Base-by-base conservation (phyloP, 2,329 filamentous ascomycete genomes). In the Hymenotorrendiella dingleyae region DNA sequence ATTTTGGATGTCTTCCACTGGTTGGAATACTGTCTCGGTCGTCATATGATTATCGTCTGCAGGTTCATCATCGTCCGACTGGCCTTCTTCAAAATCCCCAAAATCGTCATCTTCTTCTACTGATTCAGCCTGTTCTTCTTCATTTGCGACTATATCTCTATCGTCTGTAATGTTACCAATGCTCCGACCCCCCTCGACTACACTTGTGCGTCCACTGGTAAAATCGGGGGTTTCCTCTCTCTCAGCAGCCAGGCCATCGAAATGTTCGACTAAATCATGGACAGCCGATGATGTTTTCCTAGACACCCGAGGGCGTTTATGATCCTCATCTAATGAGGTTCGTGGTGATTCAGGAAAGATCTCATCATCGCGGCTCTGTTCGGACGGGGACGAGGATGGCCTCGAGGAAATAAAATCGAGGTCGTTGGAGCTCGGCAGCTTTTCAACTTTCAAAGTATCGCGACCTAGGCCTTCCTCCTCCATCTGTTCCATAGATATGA, bases 41-140 rank as follows among this genome's bases (percentile, higher is more conserved):
- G n/a, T 14, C n/a, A 29, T 23, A 27, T 27, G 16, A 12, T 6
- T 38, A n/a, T 24, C 24, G 1, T 30, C 20, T 23, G 7, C 27
- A 24, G 16, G 24, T 11, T 50, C 41, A 23, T 45, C 46, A 32
- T 28, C 24, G 17, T 57, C 54, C 3, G 55, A 60, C 12, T 52
- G 38, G 1, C 54, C 59, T 38, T 62, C 60, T 42, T 60, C 63
- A 47, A 64, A 65, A 42, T 65, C 63, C n/a, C 60, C 63, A 49
- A 64, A 64, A 16, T 64, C 30, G 4, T 36, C 50, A 19, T 39
- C 42, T 1, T 41, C 40, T 29, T 27, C 29, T 17, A 6, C 29
- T 17, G 33, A 12, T 40, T 6, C 10, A 17, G 17, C 11, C 14
- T 11, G 20, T 36, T 29, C 35, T 19, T 28, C 27, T 14, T n/a